Percentiles rank a stretch among this genome's conserved stretches.
phyloP scores from a whole-genome alignment of 2,329 filamentous ascomycete genomes.

The Ceratocystis huliohia region DNA sequence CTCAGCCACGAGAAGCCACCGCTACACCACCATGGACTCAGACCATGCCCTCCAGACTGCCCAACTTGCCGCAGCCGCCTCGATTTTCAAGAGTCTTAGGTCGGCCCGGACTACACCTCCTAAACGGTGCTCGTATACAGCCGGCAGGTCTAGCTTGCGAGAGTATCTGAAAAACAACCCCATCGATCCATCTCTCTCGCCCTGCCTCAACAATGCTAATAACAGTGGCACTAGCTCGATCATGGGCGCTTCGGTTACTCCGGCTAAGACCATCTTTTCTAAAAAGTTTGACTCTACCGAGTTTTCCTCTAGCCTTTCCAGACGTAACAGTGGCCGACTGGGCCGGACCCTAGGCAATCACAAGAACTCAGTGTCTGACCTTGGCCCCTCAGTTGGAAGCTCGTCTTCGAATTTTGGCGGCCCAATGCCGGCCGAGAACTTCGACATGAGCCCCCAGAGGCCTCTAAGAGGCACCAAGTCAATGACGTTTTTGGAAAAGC shows the following conservation, averaged over 20 bases:
- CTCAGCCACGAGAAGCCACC: not conserved
- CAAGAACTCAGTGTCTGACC: slow-evolving; percentile 12
- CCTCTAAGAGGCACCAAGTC: slow-evolving; percentile 19
- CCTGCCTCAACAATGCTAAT: not conserved
- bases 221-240: not conserved
- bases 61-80: slow-evolving; percentile 15
- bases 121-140: not conserved
- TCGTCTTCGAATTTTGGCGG: not conserved
- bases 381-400: not conserved
- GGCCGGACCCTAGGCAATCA: slow-evolving; percentile 12
- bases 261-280: not conserved
- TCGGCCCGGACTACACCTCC: not conserved
- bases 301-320: not conserved
- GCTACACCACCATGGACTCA: slow-evolving; percentile 17
- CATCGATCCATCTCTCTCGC: not conserved
- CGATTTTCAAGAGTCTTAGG: slow-evolving; percentile 14
- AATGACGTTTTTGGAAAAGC: slow-evolving; percentile 20
- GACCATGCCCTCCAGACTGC: slow-evolving; percentile 13
- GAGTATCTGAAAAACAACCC: slow-evolving; percentile 11
- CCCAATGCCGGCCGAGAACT: not conserved
- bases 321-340: not conserved
- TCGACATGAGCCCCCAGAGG: not conserved
- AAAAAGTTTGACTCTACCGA: not conserved
- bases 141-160: slow-evolving; percentile 10
- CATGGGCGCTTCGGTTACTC: not conserved